Evolutionary conservation across 345 rosid genomes (phyloP).

Genomic region (Zanthoxylum bungeanum): DNA sequence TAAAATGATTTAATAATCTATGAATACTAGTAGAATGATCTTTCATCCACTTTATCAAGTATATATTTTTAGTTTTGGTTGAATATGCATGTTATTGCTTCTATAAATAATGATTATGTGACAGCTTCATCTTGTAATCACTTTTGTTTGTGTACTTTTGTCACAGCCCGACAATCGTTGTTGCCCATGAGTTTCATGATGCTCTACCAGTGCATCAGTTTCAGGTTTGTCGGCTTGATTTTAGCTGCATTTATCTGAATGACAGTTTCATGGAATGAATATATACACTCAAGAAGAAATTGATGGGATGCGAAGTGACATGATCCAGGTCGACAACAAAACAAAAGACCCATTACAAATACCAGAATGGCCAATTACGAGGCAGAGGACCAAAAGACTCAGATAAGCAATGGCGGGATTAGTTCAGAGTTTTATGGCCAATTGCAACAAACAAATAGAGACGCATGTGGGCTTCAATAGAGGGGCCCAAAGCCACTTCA

Average conservation of each 20-base stretch:
- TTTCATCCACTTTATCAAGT: not conserved
- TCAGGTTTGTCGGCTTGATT: constrained; percentile 55
- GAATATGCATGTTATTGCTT: not conserved
- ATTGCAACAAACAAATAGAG: too few relatives aligned
- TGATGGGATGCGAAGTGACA: too few relatives aligned
- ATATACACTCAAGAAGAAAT: too few relatives aligned
- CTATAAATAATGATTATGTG: not conserved
- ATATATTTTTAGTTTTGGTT: not conserved
- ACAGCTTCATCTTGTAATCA: constrained; percentile 8
- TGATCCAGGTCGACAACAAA: too few relatives aligned
- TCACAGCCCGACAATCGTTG: constrained; percentile 75
- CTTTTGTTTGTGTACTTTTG: constrained; percentile 22
- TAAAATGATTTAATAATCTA: not conserved
- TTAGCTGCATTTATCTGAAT: not conserved
- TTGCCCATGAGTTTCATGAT: constrained; percentile 94
- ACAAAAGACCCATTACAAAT: too few relatives aligned
- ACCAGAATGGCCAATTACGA: too few relatives aligned
- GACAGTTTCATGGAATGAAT: too few relatives aligned
- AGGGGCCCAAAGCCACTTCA: too few relatives aligned
- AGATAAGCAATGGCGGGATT: too few relatives aligned
- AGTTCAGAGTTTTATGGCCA: too few relatives aligned
- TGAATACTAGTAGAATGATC: not conserved
- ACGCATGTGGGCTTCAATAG: too few relatives aligned
- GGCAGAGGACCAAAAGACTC: too few relatives aligned
- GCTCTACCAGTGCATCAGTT: constrained; percentile 95